phyloP scores from a whole-genome alignment of 331 rosid genomes.

The Telfairia occidentalis region DNA sequence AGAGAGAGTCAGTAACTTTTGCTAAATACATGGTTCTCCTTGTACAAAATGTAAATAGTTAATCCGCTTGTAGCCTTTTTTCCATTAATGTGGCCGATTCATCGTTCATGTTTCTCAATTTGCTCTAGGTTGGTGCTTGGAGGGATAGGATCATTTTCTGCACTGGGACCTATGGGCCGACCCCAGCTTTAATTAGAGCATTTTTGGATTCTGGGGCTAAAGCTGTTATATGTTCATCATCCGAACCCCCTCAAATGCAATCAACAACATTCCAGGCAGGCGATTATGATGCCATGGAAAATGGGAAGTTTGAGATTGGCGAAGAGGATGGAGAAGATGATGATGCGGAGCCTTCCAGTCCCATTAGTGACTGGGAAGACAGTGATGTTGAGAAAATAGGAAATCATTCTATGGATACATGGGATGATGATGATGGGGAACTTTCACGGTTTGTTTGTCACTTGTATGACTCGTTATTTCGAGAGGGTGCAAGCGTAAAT shows the following conservation, averaged over 20 bases:
- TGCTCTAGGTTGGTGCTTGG: conserved; percentile 90
- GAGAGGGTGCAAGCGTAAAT: conserved; percentile 55
- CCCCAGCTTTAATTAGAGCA: conserved; percentile 61
- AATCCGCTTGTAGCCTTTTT: background rate
- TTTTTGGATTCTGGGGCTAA: conserved; percentile 77
- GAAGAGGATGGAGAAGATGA: conserved; percentile 74
- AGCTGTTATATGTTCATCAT: conserved; percentile 76
- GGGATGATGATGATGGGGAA: conserved; percentile 78
- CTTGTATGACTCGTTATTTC: conserved; percentile 68
- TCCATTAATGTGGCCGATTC: background rate
- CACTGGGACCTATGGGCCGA: conserved; percentile 78
- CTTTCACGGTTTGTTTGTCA: conserved; percentile 67
- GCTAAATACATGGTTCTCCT: background rate
- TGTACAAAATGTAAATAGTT: background rate
- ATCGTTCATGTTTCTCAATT: background rate
- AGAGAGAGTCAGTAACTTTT: background rate
- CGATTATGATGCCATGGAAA: conserved; percentile 50
- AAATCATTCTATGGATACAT: conserved; percentile 24
- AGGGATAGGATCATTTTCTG: conserved; percentile 87
- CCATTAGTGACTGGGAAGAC: conserved; percentile 94
- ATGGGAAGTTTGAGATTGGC: conserved; percentile 81
- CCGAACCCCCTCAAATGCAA: conserved; percentile 62
- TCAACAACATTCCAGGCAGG: conserved; percentile 27
- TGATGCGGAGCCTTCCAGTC: conserved; percentile 53
- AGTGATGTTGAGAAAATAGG: conserved; percentile 57